Evolutionary conservation across 345 rosid species (phyloP).

Genomic region (Mangifera indica): DNA sequence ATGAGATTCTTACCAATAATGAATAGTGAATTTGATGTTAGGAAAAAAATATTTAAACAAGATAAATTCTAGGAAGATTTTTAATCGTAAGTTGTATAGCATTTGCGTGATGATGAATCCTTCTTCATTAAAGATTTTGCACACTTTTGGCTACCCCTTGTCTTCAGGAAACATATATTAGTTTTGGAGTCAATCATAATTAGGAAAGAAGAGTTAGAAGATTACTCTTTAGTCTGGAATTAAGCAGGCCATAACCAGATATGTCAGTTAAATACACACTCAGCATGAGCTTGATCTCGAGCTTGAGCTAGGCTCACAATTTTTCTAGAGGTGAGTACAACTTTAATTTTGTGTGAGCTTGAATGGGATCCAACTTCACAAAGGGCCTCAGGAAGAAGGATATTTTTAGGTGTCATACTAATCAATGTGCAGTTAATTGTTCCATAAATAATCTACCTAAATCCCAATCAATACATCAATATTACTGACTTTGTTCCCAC

Average conservation of each 20-base stretch:
- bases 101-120: background rate
- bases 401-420: too few species aligned
- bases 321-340: background rate
- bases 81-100: background rate
- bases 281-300: background rate
- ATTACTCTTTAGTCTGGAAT: background rate
- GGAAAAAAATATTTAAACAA: background rate
- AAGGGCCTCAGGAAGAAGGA: too few species aligned
- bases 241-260: background rate
- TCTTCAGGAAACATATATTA: background rate
- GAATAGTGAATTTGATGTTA: background rate
- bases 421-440: too few species aligned
- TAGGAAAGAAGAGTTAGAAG: background rate
- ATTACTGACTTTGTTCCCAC: too few species aligned
- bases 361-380: too few species aligned
- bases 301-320: background rate
- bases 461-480: too few species aligned
- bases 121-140: background rate
- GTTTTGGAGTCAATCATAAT: background rate
- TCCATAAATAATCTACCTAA: too few species aligned
- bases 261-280: background rate
- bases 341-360: background rate
- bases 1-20: background rate
- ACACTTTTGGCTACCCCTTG: background rate
- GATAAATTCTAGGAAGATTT: background rate